Evolutionary conservation across 306 rosid genomes (phyloP), one percentile per base, ranked within the genome.

Genomic region (Sicyos baderoa): DNA sequence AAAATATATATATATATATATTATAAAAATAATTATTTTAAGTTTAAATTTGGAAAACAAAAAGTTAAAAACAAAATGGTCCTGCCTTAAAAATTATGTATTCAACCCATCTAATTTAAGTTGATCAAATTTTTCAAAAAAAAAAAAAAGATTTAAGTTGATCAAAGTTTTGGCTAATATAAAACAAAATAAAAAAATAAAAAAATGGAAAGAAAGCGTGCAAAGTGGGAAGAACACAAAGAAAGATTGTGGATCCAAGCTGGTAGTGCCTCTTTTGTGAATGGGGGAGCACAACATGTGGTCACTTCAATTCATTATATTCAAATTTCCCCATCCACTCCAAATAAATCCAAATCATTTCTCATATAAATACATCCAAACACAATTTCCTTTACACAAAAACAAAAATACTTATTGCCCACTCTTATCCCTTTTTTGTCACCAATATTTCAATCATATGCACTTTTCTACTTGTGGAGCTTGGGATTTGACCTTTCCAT

Each of bases 211-310:
- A 9, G 10, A 9, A 40, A 9, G 45, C 67, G 67, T 61, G 67
- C 67, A 35, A 61, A 61, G 48, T 32, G 67, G 67, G 8, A 61
- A 61, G 35, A 61, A 61, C 44, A 61, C 15, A 40, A 37, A 37
- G 44, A 37, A 60, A 32, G 67, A 37, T n/a, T 61, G 67, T 59
- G 45, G 65, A 59, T 59, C 65, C 45, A 59, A 16, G 23, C 0
- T 9, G 67, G 66, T 59, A 42, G 67, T 9, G 64, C 19, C 42
- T 27, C 64, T 58, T 58, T 58, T 25, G 64, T 58, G 67, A 61
- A 61, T 35, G 18, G 18, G 18, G 18, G 40, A 61, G 40, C 67
- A 47, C 67, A 61, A 61, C 22, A 32, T 59, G 22, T 59, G 66
- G 45, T 29, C 12, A 48, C 52, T 48, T 32, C 29, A 59, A 59